A percentile compares a stretch with the other conserved stretches of the same genome.
phyloP scores from a whole-genome alignment of 805 yeast species.

The Yarrowia yakushimensis region DNA sequence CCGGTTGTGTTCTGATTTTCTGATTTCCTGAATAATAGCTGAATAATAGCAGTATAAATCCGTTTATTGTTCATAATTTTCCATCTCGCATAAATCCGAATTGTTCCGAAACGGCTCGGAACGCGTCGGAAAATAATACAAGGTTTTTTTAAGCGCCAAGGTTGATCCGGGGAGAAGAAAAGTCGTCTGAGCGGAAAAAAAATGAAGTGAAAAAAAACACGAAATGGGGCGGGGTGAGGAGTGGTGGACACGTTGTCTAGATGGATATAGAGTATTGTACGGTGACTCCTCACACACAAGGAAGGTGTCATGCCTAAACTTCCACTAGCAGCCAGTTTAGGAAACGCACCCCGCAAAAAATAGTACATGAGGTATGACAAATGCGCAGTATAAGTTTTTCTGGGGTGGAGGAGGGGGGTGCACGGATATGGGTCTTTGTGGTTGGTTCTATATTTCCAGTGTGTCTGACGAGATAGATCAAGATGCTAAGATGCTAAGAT shows the following conservation, averaged over 20 bases:
- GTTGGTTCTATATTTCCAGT: no score
- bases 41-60: no score
- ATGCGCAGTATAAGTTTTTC: neutral
- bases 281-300: no score
- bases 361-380: neutral
- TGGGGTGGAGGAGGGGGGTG: no score
- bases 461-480: no score
- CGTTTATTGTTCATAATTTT: no score
- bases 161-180: constrained; percentile 3
- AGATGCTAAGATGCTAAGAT: neutral
- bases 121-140: neutral
- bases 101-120: neutral
- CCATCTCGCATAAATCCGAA: neutral
- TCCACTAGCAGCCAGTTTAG: neutral
- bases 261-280: no score
- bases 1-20: neutral
- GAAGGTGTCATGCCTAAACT: neutral
- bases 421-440: no score
- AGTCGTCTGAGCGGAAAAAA: no score
- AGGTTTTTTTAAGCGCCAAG: neutral
- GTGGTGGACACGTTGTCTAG: no score
- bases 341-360: constrained; percentile 3
- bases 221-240: no score
- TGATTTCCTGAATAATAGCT: neutral
- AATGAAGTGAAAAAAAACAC: no score